Percentiles rank a stretch among this genome's conserved stretches.
These are phyloP conservation scores for Mortierella alpina DNA, from an alignment of 192 early-diverging fungal species.

Conservation along the genomic window DNA sequence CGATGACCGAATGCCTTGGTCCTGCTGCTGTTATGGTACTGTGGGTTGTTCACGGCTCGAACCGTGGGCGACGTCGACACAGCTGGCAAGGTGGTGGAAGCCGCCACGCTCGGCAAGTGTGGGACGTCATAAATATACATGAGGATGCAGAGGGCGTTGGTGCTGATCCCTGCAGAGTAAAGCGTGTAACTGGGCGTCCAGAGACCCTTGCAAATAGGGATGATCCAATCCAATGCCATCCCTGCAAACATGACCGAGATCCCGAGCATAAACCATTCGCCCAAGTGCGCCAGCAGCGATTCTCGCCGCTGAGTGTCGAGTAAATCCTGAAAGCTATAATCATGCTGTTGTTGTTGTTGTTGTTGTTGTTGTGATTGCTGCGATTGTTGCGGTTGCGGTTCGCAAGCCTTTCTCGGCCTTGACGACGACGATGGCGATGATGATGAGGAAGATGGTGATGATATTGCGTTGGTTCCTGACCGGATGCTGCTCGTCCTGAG, in stretches of 20 bases:
- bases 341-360: background rate
- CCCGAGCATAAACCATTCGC: slow-evolving; percentile 30
- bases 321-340: background rate
- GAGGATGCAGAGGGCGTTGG: slow-evolving; percentile 21
- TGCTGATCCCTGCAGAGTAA: slow-evolving; percentile 44
- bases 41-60: background rate
- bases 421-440: too few relatives aligned
- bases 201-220: slow-evolving; percentile 65
- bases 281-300: slow-evolving; percentile 16
- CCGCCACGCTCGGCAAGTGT: too few relatives aligned
- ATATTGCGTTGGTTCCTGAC: too few relatives aligned
- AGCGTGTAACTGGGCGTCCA: slow-evolving; percentile 66
- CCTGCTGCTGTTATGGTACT: background rate
- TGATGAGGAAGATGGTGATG: background rate
- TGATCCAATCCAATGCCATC: slow-evolving; percentile 19
- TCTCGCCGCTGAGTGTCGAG: background rate
- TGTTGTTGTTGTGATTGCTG: background rate
- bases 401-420: too few relatives aligned
- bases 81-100: too few relatives aligned
- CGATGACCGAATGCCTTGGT: too few relatives aligned
- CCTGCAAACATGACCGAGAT: slow-evolving; percentile 17
- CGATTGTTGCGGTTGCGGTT: background rate
- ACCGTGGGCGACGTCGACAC: too few relatives aligned
- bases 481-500: too few relatives aligned
- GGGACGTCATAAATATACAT: slow-evolving; percentile 53